A percentile compares a stretch with the other conserved stretches of the same genome.
phyloP scores from a whole-genome alignment of 768 basidiomycete species.

The Porpolomopsis calyptriformis region DNA sequence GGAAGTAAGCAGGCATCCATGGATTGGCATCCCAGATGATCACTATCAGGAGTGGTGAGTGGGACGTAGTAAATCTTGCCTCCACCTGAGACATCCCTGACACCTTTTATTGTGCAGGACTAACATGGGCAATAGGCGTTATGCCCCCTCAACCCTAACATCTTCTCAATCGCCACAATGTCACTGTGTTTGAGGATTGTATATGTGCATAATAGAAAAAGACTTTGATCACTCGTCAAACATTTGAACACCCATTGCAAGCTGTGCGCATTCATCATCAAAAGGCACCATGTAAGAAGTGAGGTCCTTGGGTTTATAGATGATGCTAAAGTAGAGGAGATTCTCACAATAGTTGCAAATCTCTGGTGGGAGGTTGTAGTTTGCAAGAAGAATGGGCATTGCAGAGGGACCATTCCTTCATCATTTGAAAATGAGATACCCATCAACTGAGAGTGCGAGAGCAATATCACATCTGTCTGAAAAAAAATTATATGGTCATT shows the following conservation, averaged over 20 bases:
- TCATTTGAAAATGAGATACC: conserved; percentile 29
- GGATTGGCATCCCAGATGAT: not conserved
- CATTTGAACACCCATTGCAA: conserved; percentile 27
- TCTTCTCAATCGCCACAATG: conserved; percentile 22
- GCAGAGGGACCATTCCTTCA: conserved; percentile 19
- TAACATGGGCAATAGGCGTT: conserved; percentile 25
- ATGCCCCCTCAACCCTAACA: conserved; percentile 27
- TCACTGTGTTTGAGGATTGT: conserved; percentile 21
- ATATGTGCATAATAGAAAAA: conserved; percentile 21
- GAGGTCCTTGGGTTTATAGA: conserved; percentile 32
- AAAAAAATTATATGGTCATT: conserved; percentile 24
- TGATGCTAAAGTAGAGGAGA: conserved; percentile 30
- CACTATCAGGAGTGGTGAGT: conserved; percentile 8
- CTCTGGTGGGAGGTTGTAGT: conserved; percentile 25
- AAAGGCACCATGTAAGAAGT: conserved; percentile 35
- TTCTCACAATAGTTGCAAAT: conserved; percentile 25
- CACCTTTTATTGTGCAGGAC: conserved; percentile 23
- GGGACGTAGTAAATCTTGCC: conserved; percentile 18
- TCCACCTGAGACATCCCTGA: conserved; percentile 7
- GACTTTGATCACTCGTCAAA: conserved; percentile 18
- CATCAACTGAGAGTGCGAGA: conserved; percentile 32
- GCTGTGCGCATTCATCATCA: conserved; percentile 25
- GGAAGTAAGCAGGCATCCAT: conserved; percentile 15
- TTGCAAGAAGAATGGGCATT: conserved; percentile 34
- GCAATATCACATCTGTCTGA: conserved; percentile 29